Base-by-base conservation (phyloP, 345 rosid genomes). In the Linum lewisii region DNA sequence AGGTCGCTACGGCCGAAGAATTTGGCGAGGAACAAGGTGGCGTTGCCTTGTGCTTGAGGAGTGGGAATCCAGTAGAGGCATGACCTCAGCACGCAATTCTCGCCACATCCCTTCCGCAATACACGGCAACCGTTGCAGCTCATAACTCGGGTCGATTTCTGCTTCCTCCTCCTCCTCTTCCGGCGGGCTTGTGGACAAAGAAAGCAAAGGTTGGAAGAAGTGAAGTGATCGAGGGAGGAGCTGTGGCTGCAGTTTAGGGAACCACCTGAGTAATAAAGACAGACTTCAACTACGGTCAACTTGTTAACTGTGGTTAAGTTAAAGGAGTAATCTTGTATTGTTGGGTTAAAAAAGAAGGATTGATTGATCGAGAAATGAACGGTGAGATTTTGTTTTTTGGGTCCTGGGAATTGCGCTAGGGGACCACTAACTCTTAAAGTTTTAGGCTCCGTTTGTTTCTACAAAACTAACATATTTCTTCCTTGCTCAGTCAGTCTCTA, bases 1-100 rank as follows among this genome's bases (percentile, higher is more conserved):
- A 73, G 75, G 37, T 77, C 81, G 64, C 81, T 77, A 3, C 76
- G 72, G 68, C 72, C 76, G 32, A 72, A 72, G 57, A 72, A 72
- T 44, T 72, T 72, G 62, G 76, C 68, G 59, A 72, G 72, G 26
- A 72, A 72, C 58, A 72, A 60, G 25, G 76, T 72, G 58, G 76
- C 76, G 76, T 72, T 53, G 22, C 68, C 76, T 25, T 72, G 76
- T 5, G 76, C 76, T 42, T 72, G 65, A 10, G 72, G 59, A 21
- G 72, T 18, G 42, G 32, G 23, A 58, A 72, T 72, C 76, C 76
- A 72, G 53, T 54, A 59, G 47, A 66, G 45, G 54, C 61, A 63
- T 19, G 75, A 66, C 58, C 75, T 62, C 60, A 72, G 64, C 18
- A 62, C 32, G 70, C 76, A 72, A 23, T 45, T 60, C 72, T 72